These are phyloP conservation scores for Podaxis mareebaensis DNA, from an alignment of 768 basidiomycete species.

Conservation along the genomic window DNA sequence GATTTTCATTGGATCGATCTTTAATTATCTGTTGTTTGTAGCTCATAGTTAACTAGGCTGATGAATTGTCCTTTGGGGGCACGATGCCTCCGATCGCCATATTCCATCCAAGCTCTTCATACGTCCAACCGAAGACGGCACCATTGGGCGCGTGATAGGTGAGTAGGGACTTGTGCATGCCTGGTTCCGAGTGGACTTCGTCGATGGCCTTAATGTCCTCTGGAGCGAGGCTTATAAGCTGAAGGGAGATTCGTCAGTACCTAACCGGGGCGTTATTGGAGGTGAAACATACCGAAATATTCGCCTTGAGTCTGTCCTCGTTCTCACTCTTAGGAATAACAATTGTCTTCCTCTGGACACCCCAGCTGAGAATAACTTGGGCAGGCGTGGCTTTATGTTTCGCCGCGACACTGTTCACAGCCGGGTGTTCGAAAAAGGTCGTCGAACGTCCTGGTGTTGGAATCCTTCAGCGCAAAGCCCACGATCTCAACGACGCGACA, in stretches of 20 bases:
- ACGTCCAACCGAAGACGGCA: slow-evolving; percentile 45
- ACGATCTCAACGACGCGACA: not conserved
- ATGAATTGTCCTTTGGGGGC: not conserved
- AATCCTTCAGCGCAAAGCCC: not conserved
- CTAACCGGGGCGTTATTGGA: not conserved
- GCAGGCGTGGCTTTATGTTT: slow-evolving; percentile 38
- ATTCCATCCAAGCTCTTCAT: slow-evolving; percentile 45
- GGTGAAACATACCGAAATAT: slow-evolving; percentile 36
- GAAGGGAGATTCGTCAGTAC: not conserved
- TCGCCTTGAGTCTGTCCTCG: slow-evolving; percentile 45
- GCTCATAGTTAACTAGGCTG: not conserved
- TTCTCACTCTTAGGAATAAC: slow-evolving; percentile 65
- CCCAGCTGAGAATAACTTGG: slow-evolving; percentile 65
- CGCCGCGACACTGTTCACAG: slow-evolving; percentile 32
- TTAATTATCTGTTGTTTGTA: not conserved
- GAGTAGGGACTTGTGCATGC: slow-evolving; percentile 40
- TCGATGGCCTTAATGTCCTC: slow-evolving; percentile 43
- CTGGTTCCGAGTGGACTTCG: slow-evolving; percentile 38
- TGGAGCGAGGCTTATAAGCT: slow-evolving; percentile 35
- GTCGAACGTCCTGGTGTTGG: slow-evolving; percentile 22
- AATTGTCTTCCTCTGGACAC: slow-evolving; percentile 57
- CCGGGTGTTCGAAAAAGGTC: slow-evolving; percentile 34
- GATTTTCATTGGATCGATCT: not conserved
- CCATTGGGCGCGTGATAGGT: slow-evolving; percentile 25
- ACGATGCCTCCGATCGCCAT: slow-evolving; percentile 34